Percentiles rank a stretch among this genome's conserved stretches.
phyloP scores from a whole-genome alignment of 176 grass and related monocot genomes.

The Carex myosuroides region DNA sequence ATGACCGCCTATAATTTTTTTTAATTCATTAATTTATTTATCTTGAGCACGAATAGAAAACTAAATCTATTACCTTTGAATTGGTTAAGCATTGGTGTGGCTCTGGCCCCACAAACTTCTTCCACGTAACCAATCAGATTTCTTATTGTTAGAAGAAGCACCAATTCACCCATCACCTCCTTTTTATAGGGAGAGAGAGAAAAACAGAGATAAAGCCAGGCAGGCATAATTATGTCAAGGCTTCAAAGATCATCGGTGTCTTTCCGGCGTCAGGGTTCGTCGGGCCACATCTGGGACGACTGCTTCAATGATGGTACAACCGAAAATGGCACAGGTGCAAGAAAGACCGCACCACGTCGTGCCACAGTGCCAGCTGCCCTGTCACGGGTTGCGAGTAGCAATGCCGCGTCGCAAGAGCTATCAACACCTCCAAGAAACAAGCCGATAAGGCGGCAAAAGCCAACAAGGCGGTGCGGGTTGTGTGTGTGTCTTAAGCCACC shows the following conservation, averaged over 20 bases:
- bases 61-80: neutral
- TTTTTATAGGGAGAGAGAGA: conserved; percentile 10
- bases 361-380: neutral
- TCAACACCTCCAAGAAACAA: neutral
- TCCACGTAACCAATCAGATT: neutral
- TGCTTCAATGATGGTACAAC: neutral
- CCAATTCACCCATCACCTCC: neutral
- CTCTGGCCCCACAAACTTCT: neutral
- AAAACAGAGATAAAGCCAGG: neutral
- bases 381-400: neutral
- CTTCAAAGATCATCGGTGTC: conserved; percentile 50
- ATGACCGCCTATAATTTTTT: neutral
- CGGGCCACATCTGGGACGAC: conserved; percentile 51
- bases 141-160: conserved; percentile 1
- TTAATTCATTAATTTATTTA: too few relatives aligned
- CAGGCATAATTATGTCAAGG: conserved; percentile 33
- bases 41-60: neutral
- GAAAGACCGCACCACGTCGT: neutral
- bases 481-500: conserved; percentile 2
- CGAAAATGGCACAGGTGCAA: neutral
- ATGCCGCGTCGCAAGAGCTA: neutral
- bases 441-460: neutral
- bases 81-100: neutral
- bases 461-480: neutral
- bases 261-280: conserved; percentile 57